Evolutionary conservation across 805 yeast genomes (phyloP), one percentile per base, ranked within the genome.

Genomic region (Priceomyces medius): DNA sequence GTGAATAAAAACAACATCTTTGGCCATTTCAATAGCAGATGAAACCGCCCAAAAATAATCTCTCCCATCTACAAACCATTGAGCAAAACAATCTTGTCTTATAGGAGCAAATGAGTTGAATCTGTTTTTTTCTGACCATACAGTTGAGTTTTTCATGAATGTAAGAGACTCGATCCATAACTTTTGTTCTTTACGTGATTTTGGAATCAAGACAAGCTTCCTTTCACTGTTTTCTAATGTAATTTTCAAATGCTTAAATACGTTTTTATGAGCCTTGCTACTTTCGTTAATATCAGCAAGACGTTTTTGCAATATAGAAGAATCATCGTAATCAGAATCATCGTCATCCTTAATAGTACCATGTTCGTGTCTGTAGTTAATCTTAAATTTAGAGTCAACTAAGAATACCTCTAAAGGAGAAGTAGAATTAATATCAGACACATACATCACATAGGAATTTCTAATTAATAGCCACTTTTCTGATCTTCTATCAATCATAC

Each of bases 41-140:
- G 96, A 85, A 2, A 89, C 81, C 1, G 97, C 95, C 97, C 98
- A 93, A 68, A 88, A 85, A 61, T 93, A 87, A 62, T 93, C 99
- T 55, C 99, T 74, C 3, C 85, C 96, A 64, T 93, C 99, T 3
- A 93, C 98, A 67, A 93, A 83, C 93, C 96, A 91, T 59, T 93
- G 97, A 9, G 97, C 96, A 66, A 79, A 86, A 43, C 88, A 87
- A 50, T 88, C 80, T 17, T 80, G 63, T 49, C 99, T 71, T 0
- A 91, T 80, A 0, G 99, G 99, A 0, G 98, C 97, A 76, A 87
- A 95, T 40, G 96, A 86, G 5, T 73, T 81, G 64, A 95, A 95
- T 45, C 99, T 70, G 47, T 93, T 78, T 3, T 65, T 65, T 44
- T 77, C 73, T 0, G 88, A 67, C 97, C 97, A 93, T 2, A 76